Evolutionary conservation across 345 rosid genomes (phyloP).

Genomic region (Erodium maritimum): DNA sequence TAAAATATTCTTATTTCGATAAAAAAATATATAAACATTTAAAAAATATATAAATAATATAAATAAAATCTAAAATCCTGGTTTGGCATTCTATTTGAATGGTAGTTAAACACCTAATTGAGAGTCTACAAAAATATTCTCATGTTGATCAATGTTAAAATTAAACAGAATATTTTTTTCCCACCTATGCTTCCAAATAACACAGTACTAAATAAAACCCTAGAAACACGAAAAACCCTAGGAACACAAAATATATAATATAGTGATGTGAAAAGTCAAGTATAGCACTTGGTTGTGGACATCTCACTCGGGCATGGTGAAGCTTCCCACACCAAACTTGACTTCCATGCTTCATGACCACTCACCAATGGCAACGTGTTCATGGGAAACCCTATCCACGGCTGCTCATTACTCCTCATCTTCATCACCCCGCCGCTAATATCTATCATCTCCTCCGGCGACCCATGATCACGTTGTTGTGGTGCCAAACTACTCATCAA

Average conservation of each 20-base stretch:
- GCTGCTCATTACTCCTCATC: not conserved
- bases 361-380: no score
- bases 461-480: not conserved
- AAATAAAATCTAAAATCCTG: not conserved
- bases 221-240: no score
- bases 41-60: no score
- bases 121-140: not conserved
- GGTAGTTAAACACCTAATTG: not conserved
- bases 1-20: no score
- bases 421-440: not conserved
- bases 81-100: no score
- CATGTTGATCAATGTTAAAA: not conserved
- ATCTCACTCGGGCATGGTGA: constrained; percentile 5
- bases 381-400: not conserved
- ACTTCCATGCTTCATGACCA: constrained; percentile 9
- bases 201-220: no score
- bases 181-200: no score
- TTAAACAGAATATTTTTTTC: no score
- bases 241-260: no score
- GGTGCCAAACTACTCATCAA: not conserved
- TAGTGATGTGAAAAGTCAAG: not conserved
- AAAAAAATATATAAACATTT: no score
- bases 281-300: constrained; percentile 16
- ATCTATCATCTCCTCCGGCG: not conserved
- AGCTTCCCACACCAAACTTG: constrained; percentile 6